Evolutionary conservation across 2,329 filamentous ascomycete genomes (phyloP).

Genomic region (Diatrype stigma): DNA sequence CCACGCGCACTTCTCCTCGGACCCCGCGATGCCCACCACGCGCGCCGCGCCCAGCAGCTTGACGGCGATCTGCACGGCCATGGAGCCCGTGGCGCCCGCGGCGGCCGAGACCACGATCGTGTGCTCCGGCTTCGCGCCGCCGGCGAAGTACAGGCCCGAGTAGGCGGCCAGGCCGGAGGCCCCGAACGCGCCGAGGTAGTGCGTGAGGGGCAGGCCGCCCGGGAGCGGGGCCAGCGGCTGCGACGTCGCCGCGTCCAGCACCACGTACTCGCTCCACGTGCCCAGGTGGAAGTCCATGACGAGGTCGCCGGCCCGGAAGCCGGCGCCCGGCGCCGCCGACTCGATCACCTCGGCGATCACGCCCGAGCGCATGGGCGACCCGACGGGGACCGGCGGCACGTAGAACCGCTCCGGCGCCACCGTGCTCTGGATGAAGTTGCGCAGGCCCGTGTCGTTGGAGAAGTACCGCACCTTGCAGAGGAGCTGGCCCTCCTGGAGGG

Average conservation of each 20-base stretch:
- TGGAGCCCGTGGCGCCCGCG: constrained; percentile 43
- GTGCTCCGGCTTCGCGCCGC: constrained; percentile 32
- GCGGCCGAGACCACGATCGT: constrained; percentile 43
- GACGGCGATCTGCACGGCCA: constrained; percentile 51
- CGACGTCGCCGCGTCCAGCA: constrained; percentile 17
- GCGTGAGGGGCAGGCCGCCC: constrained; percentile 17
- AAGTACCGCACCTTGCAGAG: constrained; percentile 22
- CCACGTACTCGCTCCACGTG: constrained; percentile 21
- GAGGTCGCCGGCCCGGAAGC: constrained; percentile 17
- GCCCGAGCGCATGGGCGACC: constrained; percentile 24
- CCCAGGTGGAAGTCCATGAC: constrained; percentile 23
- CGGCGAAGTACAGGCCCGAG: constrained; percentile 37
- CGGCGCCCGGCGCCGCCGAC: constrained; percentile 15
- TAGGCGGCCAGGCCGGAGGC: constrained; percentile 39
- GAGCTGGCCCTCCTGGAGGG: constrained; percentile 21
- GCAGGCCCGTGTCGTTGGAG: constrained; percentile 26
- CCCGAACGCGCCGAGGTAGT: constrained; percentile 25
- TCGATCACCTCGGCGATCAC: constrained; percentile 25
- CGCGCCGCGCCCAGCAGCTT: constrained; percentile 40
- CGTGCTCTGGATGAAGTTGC: constrained; percentile 24
- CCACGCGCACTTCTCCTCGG: constrained; percentile 48
- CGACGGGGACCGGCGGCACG: constrained; percentile 19
- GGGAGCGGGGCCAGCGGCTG: constrained; percentile 17
- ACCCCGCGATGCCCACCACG: constrained; percentile 49
- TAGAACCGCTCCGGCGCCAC: constrained; percentile 23